These are phyloP conservation scores for Aphanomyces invadans DNA, from an alignment of 352 stramenopile species.

Conservation along the genomic window DNA sequence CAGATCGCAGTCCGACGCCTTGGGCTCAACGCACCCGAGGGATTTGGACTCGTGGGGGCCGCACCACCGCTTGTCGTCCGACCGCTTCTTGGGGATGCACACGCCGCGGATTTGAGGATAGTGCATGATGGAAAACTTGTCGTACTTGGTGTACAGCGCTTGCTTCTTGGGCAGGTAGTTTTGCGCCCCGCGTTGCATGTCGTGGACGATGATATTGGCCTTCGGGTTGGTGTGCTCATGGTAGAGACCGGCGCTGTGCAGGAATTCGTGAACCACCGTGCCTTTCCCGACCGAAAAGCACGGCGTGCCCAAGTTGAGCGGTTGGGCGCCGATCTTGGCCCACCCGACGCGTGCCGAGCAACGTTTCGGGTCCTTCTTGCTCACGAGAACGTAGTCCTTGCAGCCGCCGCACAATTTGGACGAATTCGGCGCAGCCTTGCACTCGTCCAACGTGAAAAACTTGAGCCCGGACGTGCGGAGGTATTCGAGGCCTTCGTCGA, in stretches of 20 bases:
- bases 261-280: constrained; percentile 56
- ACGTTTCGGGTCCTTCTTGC: constrained; percentile 58
- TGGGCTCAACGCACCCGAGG: constrained; percentile 55
- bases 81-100: constrained; percentile 61
- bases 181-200: constrained; percentile 48
- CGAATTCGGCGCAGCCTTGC: constrained; percentile 32
- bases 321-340: constrained; percentile 51
- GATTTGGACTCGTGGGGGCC: constrained; percentile 44
- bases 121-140: constrained; percentile 71
- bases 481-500: constrained; percentile 39
- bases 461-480: constrained; percentile 55
- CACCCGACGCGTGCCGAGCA: constrained; percentile 54
- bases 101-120: constrained; percentile 52
- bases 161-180: constrained; percentile 64
- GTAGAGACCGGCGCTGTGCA: constrained; percentile 54
- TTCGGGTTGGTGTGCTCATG: constrained; percentile 67
- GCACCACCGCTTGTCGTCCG: constrained; percentile 56
- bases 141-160: constrained; percentile 54
- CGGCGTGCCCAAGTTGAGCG: constrained; percentile 58
- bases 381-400: constrained; percentile 57
- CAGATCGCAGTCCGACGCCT: constrained; percentile 61
- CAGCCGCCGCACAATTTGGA: constrained; percentile 28
- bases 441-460: constrained; percentile 52
- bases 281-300: constrained; percentile 45
- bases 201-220: constrained; percentile 53